These are phyloP conservation scores for Sporothrix humicola DNA, from an alignment of 2,329 filamentous ascomycete species.

Conservation along the genomic window DNA sequence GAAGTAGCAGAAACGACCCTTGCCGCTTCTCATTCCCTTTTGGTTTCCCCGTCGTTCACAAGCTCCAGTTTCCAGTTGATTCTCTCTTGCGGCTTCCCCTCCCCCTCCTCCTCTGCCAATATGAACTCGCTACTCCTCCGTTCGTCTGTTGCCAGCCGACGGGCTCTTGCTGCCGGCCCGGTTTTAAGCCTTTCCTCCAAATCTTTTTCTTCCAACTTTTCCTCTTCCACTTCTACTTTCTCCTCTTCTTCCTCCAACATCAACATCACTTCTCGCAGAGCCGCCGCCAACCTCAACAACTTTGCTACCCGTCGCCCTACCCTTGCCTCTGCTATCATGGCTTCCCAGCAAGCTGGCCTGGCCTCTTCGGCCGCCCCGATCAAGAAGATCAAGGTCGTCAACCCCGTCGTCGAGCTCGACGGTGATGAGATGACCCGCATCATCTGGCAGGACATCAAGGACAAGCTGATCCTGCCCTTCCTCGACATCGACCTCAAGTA, in stretches of 20 bases:
- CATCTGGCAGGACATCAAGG: conserved; percentile 99
- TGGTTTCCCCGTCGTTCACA: conserved; percentile 21
- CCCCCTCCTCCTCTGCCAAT: conserved; percentile 21
- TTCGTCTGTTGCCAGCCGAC: conserved; percentile 35
- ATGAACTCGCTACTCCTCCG: conserved; percentile 36
- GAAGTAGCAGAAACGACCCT: conserved; percentile 19
- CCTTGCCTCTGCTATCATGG: conserved; percentile 55
- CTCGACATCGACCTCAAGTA: conserved; percentile 98
- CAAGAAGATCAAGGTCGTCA: conserved; percentile 98
- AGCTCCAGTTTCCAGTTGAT: not conserved
- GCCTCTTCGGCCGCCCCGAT: conserved; percentile 35
- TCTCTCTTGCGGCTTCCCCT: not conserved
- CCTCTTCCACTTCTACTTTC: conserved; percentile 30
- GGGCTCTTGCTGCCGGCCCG: conserved; percentile 34
- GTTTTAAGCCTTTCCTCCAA: conserved; percentile 35
- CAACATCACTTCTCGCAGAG: conserved; percentile 28
- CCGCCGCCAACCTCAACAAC: conserved; percentile 27
- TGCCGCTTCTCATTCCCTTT: conserved; percentile 8
- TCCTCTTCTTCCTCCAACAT: conserved; percentile 29
- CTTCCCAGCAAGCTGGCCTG: conserved; percentile 42
- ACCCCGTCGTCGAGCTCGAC: conserved; percentile 96
- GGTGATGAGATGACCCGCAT: conserved; percentile 97
- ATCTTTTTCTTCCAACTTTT: conserved; percentile 32
- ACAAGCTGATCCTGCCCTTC: conserved; percentile 96
- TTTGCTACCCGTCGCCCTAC: conserved; percentile 29